Evolutionary conservation across 495 filamentous ascomycete species (phyloP), one percentile per base, ranked within the genome.

Genomic region (Podospora anserina): DNA sequence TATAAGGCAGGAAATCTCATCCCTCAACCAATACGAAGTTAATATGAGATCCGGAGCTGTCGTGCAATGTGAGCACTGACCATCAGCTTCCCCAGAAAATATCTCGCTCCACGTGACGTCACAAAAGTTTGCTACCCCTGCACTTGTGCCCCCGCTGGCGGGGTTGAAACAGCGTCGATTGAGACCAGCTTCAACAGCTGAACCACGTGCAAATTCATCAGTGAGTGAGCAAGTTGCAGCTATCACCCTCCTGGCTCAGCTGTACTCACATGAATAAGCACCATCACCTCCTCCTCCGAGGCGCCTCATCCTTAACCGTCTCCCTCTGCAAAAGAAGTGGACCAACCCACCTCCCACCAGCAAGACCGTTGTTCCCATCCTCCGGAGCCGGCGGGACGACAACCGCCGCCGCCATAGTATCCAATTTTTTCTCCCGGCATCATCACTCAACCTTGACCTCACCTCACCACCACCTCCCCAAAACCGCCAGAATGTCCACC

Each of bases 401-500:
- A 49, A 49, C 39, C 39, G 39, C 39, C 9, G 39, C n/a, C 55
- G 5, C 55, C 55, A 11, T 26, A 5, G 23, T 26, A 5, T 58
- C 11, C 5, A 19, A 26, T 58, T 58, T 58, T 58, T 58, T 58
- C 55, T 58, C 55, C 4, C 64, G 54, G 16, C 65, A 26, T 15
- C 39, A 49, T 39, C 66, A 20, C 59, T 58, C 54, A 5, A 11
- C 4, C 19, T 34, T 23, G 44, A 44, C 16, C n/a, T 58, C 55
- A 26, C 55, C n/a, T 20, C 55, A 58, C n/a, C 55, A 9, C n/a
- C 1, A 13, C 7, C 55, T n/a, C n/a, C 55, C 11, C 55, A 19
- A 18, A 7, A 15, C 63, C 19, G 15, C 26, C 18, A 69, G 61
- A 56, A 67, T 70, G 68, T 67, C 72, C 64, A 77, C 66, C 27